Base-by-base conservation (phyloP, 2,329 filamentous ascomycete species). In the Penicillium sp. region DNA sequence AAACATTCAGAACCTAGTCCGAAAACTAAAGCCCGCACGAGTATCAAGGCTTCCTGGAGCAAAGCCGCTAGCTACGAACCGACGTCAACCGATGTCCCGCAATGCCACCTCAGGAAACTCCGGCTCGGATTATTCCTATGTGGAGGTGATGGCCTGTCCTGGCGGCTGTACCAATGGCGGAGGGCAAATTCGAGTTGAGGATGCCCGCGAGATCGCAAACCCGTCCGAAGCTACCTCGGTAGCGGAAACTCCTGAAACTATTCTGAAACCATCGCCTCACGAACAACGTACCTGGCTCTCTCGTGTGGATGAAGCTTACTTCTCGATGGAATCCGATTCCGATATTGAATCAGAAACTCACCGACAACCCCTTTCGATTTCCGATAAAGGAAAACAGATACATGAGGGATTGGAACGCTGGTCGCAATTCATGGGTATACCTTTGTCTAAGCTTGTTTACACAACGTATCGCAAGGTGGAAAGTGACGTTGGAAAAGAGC, bases 151-250 rank as follows among this genome's bases (percentile, higher is more conserved):
- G 94, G 94, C 94, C 12, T 99, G 94, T 71, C 94, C 94, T 0
- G 94, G 94, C n/a, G 94, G 94, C 3, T 99, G 94, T 75, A 99
- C 94, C 48, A 99, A 99, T 64, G 94, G 94, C 2, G 94, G 94
- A 30, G 94, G 94, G 1, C 94, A 99, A 76, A 87, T 99, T 68
- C 96, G 96, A 68, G 84, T 90, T 21, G 89, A 91, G 46, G 94
- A 97, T 68, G 84, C 89, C 15, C 62, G 66, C 34, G 67, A 71
- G 41, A 60, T 55, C 13, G 54, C 55, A 39, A 42, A 55, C 20
- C 43, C 57, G 45, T 34, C 48, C 42, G 54, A 62, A 51, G 37
- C 42, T 18, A 33, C 45, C 15, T 23, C 50, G 7, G 17, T 71
- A 71, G 39, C 62, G 58, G 32, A 64, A 57, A 13, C 42, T 15